These are phyloP conservation scores for Sporisorium graminicola DNA, from an alignment of 1,284 basidiomycete species.

Conservation along the genomic window DNA sequence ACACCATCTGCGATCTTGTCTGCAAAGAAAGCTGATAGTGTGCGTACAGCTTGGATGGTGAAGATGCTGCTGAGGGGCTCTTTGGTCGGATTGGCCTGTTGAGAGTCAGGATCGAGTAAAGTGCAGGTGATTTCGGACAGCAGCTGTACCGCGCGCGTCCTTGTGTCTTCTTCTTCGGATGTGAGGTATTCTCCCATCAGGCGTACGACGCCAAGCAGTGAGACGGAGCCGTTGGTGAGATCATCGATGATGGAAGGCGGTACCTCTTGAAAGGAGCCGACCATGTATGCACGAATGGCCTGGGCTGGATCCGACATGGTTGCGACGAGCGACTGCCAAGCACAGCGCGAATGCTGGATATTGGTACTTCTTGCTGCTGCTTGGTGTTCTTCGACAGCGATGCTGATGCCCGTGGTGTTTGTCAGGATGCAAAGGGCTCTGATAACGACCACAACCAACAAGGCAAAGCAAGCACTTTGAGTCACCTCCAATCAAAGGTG, in stretches of 20 bases:
- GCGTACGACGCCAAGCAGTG: constrained; percentile 84
- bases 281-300: constrained; percentile 53
- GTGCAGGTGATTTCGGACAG: constrained; percentile 50
- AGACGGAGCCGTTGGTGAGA: constrained; percentile 23
- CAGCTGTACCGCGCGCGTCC: constrained; percentile 79
- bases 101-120: constrained; percentile 31
- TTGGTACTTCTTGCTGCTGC: too few relatives aligned
- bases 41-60: constrained; percentile 80
- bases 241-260: constrained; percentile 56
- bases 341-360: too few relatives aligned
- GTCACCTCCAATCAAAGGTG: background rate
- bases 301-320: constrained; percentile 47
- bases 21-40: constrained; percentile 84
- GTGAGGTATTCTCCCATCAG: constrained; percentile 87
- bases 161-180: constrained; percentile 81
- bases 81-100: constrained; percentile 21
- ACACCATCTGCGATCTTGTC: constrained; percentile 88
- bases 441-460: too few relatives aligned
- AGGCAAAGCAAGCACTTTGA: background rate
- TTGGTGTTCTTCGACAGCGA: too few relatives aligned
- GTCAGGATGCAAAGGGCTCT: too few relatives aligned
- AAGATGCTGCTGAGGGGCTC: constrained; percentile 77
- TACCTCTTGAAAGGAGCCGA: constrained; percentile 47
- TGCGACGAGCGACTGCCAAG: background rate
- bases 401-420: background rate